Evolutionary conservation across 441 rosid genomes (phyloP).

Genomic region (Geranium incanum): DNA sequence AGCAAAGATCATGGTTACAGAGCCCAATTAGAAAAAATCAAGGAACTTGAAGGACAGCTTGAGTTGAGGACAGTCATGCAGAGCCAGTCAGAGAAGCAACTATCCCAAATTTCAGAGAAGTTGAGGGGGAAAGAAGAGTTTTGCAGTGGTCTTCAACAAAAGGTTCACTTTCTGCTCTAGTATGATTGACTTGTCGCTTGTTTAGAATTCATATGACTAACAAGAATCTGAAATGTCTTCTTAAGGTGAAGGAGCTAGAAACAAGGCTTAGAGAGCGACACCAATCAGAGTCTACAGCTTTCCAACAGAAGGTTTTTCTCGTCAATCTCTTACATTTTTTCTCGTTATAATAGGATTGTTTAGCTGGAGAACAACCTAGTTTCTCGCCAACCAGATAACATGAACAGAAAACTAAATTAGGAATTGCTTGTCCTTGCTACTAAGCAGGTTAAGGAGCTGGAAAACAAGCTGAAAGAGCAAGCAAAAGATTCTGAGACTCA

Average conservation of each 20-base stretch:
- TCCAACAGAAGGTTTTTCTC: conserved; percentile 47
- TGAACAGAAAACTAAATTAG: conserved; percentile 3
- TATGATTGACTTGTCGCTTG: neutral
- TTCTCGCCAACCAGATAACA: neutral
- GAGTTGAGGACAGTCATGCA: conserved; percentile 38
- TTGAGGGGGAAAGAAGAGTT: conserved; percentile 64
- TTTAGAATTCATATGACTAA: neutral
- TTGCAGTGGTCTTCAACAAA: conserved; percentile 52
- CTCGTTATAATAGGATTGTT: neutral
- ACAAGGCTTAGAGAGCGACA: conserved; percentile 53
- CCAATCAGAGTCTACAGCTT: conserved; percentile 43
- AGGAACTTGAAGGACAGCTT: conserved; percentile 67
- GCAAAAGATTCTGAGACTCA: conserved; percentile 44
- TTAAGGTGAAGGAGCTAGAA: conserved; percentile 64
- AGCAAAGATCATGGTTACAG: conserved; percentile 48
- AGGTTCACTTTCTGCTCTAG: conserved; percentile 34
- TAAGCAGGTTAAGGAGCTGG: conserved; percentile 62
- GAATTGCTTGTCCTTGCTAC: neutral
- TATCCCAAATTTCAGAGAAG: conserved; percentile 53
- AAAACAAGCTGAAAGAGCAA: conserved; percentile 57
- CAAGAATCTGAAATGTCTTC: neutral
- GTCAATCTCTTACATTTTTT: neutral
- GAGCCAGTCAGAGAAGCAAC: conserved; percentile 57
- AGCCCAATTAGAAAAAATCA: conserved; percentile 60
- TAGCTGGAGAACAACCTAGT: neutral